Conservation (phyloP, 2,329 filamentous ascomycete species). For the Cylindrodendrum hubeiense region DNA sequence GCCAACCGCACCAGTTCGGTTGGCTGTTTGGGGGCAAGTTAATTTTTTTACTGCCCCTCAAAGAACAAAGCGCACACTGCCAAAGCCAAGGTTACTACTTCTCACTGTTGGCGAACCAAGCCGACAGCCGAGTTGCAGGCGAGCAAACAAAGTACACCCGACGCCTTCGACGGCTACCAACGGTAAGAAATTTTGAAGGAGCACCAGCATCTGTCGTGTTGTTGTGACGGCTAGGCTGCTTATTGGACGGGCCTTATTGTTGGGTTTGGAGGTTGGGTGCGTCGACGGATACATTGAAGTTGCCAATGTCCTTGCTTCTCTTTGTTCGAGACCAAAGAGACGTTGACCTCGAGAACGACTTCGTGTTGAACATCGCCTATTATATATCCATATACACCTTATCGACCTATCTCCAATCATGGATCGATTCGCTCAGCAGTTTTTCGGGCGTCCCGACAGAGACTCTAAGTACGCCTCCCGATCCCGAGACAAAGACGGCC, state of each 20-base stretch:
- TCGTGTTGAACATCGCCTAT: background rate
- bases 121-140: background rate
- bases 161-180: background rate
- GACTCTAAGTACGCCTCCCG: constrained; percentile 16
- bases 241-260: background rate
- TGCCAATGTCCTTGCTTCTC: background rate
- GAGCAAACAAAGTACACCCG: background rate
- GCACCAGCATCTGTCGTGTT: background rate
- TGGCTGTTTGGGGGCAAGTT: background rate
- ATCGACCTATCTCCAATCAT: constrained; percentile 14
- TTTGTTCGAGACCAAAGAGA: background rate
- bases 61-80: background rate
- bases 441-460: constrained; percentile 35
- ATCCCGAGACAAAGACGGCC: constrained; percentile 24
- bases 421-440: constrained; percentile 41
- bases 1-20: background rate
- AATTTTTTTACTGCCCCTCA: background rate
- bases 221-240: background rate
- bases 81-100: background rate
- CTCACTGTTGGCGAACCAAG: background rate
- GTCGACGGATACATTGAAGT: background rate
- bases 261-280: background rate
- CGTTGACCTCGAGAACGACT: background rate
- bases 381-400: background rate
- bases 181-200: background rate